Evolutionary conservation across 306 rosid genomes (phyloP).

Genomic region (Quercus ilex): DNA sequence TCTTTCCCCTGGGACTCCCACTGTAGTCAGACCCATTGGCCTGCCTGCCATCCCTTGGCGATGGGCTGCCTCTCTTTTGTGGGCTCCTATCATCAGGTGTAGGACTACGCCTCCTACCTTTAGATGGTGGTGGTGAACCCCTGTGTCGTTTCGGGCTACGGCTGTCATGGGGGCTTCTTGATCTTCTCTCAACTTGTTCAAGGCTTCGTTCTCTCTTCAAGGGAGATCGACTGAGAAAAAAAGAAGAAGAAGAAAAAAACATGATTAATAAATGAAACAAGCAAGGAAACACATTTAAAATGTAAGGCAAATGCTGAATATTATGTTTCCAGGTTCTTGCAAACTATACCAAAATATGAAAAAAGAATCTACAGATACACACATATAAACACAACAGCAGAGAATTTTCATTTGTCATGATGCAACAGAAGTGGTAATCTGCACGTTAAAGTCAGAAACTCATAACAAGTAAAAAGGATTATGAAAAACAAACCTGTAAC

Average conservation of each 20-base stretch:
- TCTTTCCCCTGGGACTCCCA: slow-evolving; percentile 40
- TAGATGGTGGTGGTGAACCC: slow-evolving; percentile 40
- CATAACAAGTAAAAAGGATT: neutral
- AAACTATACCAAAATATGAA: neutral
- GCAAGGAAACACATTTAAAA: no score
- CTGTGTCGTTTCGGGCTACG: slow-evolving; percentile 43
- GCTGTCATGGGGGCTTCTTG: slow-evolving; percentile 45
- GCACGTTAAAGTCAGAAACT: neutral
- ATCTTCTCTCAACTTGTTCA: slow-evolving; percentile 38
- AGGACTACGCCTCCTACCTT: slow-evolving; percentile 35
- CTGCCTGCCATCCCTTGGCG: slow-evolving; percentile 29
- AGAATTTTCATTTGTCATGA: neutral
- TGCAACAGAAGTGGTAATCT: neutral
- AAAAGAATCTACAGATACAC: neutral
- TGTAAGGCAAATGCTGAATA: neutral
- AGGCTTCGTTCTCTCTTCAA: slow-evolving; percentile 43
- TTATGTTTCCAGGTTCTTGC: neutral
- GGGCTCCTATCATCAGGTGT: slow-evolving; percentile 47
- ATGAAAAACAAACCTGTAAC: slow-evolving; percentile 40
- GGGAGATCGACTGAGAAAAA: slow-evolving; percentile 38
- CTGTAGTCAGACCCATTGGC: slow-evolving; percentile 22
- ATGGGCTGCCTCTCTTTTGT: slow-evolving; percentile 29
- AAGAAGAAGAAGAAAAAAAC: neutral
- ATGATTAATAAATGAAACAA: neutral
- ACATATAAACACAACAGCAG: neutral